Evolutionary conservation across 768 basidiomycete genomes (phyloP).

Genomic region (Pholiota molesta): DNA sequence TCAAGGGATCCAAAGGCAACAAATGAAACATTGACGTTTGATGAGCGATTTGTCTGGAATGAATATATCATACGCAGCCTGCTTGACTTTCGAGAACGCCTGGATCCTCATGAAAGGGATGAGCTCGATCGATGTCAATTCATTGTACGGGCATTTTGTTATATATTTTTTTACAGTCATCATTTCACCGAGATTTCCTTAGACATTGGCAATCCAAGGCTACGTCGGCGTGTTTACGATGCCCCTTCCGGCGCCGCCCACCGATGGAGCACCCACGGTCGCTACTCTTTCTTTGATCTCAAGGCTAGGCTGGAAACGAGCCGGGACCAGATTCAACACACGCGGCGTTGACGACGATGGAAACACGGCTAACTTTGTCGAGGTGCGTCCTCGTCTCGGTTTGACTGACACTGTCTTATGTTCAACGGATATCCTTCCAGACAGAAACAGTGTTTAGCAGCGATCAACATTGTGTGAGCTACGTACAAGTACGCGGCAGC

Average conservation of each 20-base stretch:
- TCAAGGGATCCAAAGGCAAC: constrained; percentile 45
- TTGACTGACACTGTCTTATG: constrained; percentile 18
- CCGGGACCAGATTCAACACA: constrained; percentile 97
- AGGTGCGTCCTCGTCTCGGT: constrained; percentile 50
- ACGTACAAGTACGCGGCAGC: constrained; percentile 92
- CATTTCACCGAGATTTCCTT: constrained; percentile 13
- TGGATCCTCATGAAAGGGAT: constrained; percentile 67
- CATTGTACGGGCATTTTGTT: constrained; percentile 55
- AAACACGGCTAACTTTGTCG: constrained; percentile 94
- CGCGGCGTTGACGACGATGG: constrained; percentile 96
- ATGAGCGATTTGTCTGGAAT: constrained; percentile 95
- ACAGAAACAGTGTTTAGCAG: constrained; percentile 92
- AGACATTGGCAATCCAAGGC: constrained; percentile 94
- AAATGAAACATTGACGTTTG: constrained; percentile 63
- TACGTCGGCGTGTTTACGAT: constrained; percentile 86
- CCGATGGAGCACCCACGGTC: constrained; percentile 69
- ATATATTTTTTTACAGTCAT: constrained; percentile 11
- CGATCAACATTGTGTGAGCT: constrained; percentile 86
- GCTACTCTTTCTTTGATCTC: constrained; percentile 84
- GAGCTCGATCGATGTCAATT: constrained; percentile 86
- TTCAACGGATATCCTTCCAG: constrained; percentile 39
- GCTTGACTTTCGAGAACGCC: constrained; percentile 82
- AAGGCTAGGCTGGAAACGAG: constrained; percentile 90
- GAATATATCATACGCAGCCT: constrained; percentile 86
- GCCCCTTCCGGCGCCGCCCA: constrained; percentile 74